A percentile compares a stretch with the other conserved stretches of the same genome.
Evolutionary conservation across 2,329 filamentous ascomycete genomes (phyloP).

Genomic region (Huntiella omanensis): DNA sequence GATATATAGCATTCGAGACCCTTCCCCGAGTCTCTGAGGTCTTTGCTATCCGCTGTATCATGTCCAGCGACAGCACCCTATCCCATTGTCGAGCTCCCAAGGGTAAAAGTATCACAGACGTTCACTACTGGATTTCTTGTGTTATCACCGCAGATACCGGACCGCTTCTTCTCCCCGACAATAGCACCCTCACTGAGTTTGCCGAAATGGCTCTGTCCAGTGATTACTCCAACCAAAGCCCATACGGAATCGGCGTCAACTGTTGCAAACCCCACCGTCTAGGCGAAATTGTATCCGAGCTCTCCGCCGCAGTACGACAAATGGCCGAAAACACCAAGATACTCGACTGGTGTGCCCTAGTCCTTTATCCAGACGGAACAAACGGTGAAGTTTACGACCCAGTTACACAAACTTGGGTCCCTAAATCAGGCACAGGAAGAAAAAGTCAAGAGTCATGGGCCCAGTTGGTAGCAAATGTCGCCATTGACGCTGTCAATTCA

Average conservation of each 20-base stretch:
- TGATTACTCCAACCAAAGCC: slow-evolving; percentile 16
- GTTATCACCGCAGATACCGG: slow-evolving; percentile 26
- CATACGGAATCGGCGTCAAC: slow-evolving; percentile 49
- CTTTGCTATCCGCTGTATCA: slow-evolving; percentile 30
- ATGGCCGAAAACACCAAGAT: slow-evolving; percentile 20
- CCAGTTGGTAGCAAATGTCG: slow-evolving; percentile 23
- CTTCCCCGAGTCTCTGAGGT: slow-evolving; percentile 45
- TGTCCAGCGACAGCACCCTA: slow-evolving; percentile 14
- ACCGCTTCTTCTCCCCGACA: slow-evolving; percentile 37
- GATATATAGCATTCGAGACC: slow-evolving; percentile 46
- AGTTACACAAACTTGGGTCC: slow-evolving; percentile 38
- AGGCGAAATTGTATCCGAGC: slow-evolving; percentile 32
- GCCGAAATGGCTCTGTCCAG: slow-evolving; percentile 22
- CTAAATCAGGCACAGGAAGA: slow-evolving; percentile 16
- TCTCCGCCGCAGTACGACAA: slow-evolving; percentile 28
- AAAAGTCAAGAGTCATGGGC: slow-evolving; percentile 25
- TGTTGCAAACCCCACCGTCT: slow-evolving; percentile 49
- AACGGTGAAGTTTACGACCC: slow-evolving; percentile 51
- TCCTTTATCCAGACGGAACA: slow-evolving; percentile 52
- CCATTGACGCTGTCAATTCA: slow-evolving; percentile 19
- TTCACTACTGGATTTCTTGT: slow-evolving; percentile 42
- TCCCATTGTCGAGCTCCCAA: no score
- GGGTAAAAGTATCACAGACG: slow-evolving; percentile 11
- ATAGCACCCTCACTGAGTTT: slow-evolving; percentile 22
- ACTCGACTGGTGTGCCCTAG: slow-evolving; percentile 29